Percentiles rank a stretch among this genome's conserved stretches.
Conservation (phyloP, 106 monocot species). For the Gastrodia elata region DNA sequence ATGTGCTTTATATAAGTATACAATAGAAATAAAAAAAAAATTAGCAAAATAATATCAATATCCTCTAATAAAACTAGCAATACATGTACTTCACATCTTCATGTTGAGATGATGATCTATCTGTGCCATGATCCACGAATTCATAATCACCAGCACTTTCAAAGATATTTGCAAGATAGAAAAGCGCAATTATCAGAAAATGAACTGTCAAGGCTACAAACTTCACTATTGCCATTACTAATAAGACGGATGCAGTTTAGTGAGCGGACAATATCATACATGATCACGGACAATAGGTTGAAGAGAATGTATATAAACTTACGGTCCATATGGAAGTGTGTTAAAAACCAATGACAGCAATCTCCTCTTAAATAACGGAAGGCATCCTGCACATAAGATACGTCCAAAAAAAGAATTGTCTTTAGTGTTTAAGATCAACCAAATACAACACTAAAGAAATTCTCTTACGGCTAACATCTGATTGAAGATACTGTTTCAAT, state of each 20-base stretch:
- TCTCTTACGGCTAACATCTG: background rate
- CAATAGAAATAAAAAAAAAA: too few species aligned
- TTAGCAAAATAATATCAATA: too few species aligned
- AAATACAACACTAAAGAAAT: constrained; percentile 6
- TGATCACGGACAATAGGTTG: background rate
- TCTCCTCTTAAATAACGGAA: constrained; percentile 82
- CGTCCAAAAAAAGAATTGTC: background rate
- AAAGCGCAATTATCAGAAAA: background rate
- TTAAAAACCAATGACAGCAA: constrained; percentile 92
- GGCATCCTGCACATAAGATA: constrained; percentile 61
- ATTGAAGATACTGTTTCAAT: background rate
- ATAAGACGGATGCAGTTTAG: background rate
- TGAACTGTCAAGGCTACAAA: background rate
- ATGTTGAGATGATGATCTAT: too few species aligned
- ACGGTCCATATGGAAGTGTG: constrained; percentile 97
- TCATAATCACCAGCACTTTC: too few species aligned
- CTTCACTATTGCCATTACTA: background rate
- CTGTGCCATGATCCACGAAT: too few species aligned
- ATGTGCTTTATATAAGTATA: too few species aligned
- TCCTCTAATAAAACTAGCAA: too few species aligned
- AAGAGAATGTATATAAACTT: constrained; percentile 20
- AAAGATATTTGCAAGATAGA: background rate
- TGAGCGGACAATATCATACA: background rate
- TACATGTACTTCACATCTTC: too few species aligned
- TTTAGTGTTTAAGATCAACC: background rate